These are phyloP conservation scores for Sporothrix sp. DNA, from an alignment of 2,329 filamentous ascomycete genomes.

Conservation along the genomic window DNA sequence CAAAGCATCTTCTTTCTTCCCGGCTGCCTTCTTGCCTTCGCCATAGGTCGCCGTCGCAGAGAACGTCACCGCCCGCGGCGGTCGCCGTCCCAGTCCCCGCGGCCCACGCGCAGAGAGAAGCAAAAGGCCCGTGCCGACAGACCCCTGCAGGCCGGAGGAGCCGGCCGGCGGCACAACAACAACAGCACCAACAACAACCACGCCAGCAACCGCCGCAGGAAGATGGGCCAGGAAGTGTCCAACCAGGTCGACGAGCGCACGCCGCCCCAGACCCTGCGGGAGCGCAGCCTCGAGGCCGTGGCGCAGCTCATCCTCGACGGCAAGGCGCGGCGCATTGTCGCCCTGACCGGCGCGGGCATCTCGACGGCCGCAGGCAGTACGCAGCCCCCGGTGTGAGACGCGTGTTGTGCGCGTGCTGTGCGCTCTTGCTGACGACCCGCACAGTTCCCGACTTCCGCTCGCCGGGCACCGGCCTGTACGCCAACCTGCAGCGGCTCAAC, in stretches of 20 bases:
- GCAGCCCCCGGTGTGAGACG: conserved; percentile 22
- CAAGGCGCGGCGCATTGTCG: conserved; percentile 60
- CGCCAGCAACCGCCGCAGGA: conserved; percentile 32
- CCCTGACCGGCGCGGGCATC: conserved; percentile 87
- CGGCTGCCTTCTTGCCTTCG: background rate
- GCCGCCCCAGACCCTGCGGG: conserved; percentile 53
- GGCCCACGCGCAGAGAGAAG: conserved; percentile 9
- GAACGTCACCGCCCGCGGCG: conserved; percentile 14
- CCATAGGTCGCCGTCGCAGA: conserved; percentile 17
- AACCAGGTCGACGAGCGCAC: conserved; percentile 53
- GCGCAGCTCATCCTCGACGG: conserved; percentile 72
- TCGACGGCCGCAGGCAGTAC: conserved; percentile 60
- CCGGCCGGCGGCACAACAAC: background rate
- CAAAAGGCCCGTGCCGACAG: conserved; percentile 3
- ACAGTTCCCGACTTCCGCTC: conserved; percentile 87
- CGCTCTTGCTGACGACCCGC: too few relatives aligned
- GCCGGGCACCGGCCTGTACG: conserved; percentile 85
- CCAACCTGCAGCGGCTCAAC: conserved; percentile 77
- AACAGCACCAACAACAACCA: background rate
- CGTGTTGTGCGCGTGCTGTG: too few relatives aligned
- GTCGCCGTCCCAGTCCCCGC: conserved; percentile 10
- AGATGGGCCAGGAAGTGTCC: conserved; percentile 83
- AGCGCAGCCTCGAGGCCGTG: conserved; percentile 61
- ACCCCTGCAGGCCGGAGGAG: conserved; percentile 3
- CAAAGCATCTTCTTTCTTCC: too few relatives aligned